Evolutionary conservation across 2,329 filamentous ascomycete species (phyloP), one percentile per base, ranked within the genome.

Genomic region (Drechslerella coelobrocha): DNA sequence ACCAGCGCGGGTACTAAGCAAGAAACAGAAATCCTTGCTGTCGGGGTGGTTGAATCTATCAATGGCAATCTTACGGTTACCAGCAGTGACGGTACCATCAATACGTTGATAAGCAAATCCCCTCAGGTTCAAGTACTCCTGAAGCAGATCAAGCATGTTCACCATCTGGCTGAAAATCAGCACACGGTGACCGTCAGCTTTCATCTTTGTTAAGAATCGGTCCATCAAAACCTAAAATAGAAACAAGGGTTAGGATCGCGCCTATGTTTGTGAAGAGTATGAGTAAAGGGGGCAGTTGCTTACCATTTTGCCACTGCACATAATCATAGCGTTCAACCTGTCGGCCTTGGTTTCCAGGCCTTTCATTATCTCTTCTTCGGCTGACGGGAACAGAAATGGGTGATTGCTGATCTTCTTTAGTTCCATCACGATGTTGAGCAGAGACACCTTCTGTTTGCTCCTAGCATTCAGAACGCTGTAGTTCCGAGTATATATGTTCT

Each of bases 111-210:
- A 97, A 68, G 94, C 88, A 79, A 97, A 95, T n/a, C 92, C 92
- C 73, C 94, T 89, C 57, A 94, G 85, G 55, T 91, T 90, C 74
- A 97, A 86, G 78, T 99, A 99, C 76, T 99, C 93, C 48, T 91
- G 91, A 1, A 99, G 84, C 57, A 99, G 94, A 77, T 99, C 92
- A 21, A 99, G 85, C 90, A 99, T 97, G 78, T 91, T 95, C 34
- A 99, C 95, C 94, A 99, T 99, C 78, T 99, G 94, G 78, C 93
- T 97, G 82, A 99, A 99, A 74, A 99, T 97, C 73, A 99, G 82
- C 10, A 99, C 95, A 60, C 94, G 90, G 79, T 99, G 94, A 51
- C 91, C 91, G 77, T 99, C 94, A 75, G 89, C 90, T 79, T 89
- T 96, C 74, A 99, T 81, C 80, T 99, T 99, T 4, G 89, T 89